Conservation (phyloP, 352 stramenopile species). For the Globisporangium irregulare region DNA sequence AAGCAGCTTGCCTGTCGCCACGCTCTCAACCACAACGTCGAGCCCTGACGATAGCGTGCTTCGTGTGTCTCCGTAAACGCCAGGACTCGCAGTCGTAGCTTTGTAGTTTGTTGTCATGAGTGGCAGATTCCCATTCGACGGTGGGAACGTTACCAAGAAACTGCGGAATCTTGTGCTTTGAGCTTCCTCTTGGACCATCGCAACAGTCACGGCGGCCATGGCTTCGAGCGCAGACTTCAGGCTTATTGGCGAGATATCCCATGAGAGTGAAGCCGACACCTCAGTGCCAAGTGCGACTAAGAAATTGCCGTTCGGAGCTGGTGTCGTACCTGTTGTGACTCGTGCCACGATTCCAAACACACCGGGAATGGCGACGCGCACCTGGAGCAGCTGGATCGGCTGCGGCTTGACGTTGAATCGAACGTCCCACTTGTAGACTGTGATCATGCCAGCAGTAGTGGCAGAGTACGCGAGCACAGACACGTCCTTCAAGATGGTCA, state of each 20-base stretch:
- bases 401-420: not conserved
- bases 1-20: not conserved
- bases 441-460: not conserved
- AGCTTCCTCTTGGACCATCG: not conserved
- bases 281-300: not conserved
- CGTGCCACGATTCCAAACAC: not conserved
- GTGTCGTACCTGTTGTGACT: not conserved
- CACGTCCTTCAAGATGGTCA: not conserved
- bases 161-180: not conserved
- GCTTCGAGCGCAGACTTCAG: not conserved
- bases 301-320: not conserved
- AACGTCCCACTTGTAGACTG: not conserved
- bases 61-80: not conserved
- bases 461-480: not conserved
- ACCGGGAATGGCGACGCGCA: not conserved
- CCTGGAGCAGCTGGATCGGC: not conserved
- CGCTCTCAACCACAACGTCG: not conserved
- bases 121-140: not conserved
- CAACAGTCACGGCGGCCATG: not conserved
- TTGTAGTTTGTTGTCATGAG: not conserved
- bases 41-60: not conserved
- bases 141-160: not conserved
- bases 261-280: not conserved
- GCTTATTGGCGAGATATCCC: not conserved
- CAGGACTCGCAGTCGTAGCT: not conserved